Conservation (phyloP, 176 grass and related monocot species). For the Triticum aestivum region IWGSC_CS_RefSeq_v2.1 NC_057814.1:627133129-627133628, state of each 20-base stretch:
- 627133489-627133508: not conserved
- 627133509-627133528: slow-evolving; percentile 32
- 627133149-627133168: not conserved
- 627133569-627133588: slow-evolving; percentile 63
- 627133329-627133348: not conserved
- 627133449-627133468: slow-evolving; percentile 32
- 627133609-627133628: not conserved
- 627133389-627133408: not conserved
- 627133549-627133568: slow-evolving; percentile 38
- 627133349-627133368: slow-evolving; percentile 36
- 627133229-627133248: not conserved
- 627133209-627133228: not conserved
- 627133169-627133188: not conserved
- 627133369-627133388: not conserved
- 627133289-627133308: slow-evolving; percentile 12
- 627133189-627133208: not conserved
- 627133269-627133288: too few relatives aligned
- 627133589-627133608: slow-evolving; percentile 37
- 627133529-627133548: slow-evolving; percentile 13
- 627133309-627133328: not conserved
- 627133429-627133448: not conserved
- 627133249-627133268: not conserved
- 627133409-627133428: not conserved
- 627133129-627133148: not conserved
- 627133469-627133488: slow-evolving; percentile 27